phyloP scores from a whole-genome alignment of 78 protist species.

The Creolimax fragrantissima region DNA sequence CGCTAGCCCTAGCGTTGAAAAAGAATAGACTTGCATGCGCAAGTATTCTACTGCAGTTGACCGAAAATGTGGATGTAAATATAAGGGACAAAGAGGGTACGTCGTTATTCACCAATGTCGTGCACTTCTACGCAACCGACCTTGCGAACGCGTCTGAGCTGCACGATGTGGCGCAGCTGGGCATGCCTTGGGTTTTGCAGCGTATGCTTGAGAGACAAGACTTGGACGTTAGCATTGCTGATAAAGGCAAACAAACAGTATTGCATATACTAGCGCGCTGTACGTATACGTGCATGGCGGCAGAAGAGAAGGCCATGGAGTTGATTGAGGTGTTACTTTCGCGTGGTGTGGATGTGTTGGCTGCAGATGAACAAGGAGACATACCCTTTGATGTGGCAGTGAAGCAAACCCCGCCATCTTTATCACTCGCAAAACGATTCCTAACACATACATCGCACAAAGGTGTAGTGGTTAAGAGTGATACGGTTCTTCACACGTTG shows the following conservation, averaged over 20 bases:
- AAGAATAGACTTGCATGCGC: conserved; percentile 18
- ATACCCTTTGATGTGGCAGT: not conserved
- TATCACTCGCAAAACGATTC: no score
- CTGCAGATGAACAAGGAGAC: not conserved
- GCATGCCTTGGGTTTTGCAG: not conserved
- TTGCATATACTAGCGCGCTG: not conserved
- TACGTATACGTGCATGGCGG: not conserved
- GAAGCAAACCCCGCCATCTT: not conserved
- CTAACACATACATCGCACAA: no score
- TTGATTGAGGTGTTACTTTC: not conserved
- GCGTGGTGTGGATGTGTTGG: not conserved
- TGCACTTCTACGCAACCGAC: not conserved
- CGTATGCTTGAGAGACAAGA: not conserved
- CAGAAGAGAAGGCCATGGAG: not conserved
- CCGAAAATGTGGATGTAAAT: conserved; percentile 29
- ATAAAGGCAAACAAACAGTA: not conserved
- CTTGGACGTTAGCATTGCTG: not conserved
- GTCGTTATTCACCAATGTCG: conserved; percentile 1
- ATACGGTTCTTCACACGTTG: no score
- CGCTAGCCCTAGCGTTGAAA: conserved; percentile 17
- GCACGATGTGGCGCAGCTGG: not conserved
- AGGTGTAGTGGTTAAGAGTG: no score
- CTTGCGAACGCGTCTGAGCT: not conserved
- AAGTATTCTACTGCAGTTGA: not conserved
- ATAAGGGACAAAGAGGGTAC: conserved; percentile 6